Base-by-base conservation (phyloP, 805 yeast genomes). In the Schizosaccharomyces octosporus region DNA sequence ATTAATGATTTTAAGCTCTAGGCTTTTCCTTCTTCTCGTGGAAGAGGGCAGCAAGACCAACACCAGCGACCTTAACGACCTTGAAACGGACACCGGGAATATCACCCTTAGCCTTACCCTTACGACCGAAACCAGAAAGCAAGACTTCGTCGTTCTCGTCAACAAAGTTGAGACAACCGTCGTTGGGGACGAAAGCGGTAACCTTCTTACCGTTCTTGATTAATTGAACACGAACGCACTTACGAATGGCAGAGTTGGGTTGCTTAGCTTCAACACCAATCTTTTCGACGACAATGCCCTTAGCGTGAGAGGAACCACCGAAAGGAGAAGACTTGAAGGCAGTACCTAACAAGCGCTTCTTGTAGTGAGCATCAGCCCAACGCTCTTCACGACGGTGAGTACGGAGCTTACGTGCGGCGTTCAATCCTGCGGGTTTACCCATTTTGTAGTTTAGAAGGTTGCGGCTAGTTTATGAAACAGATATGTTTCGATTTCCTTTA, bases 81-180 rank as follows among this genome's bases (percentile, higher is more conserved):
- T 93, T 93, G 88, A 93, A 93, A 86, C 99, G 93, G 76, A 93
- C 99, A 87, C 99, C 99, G 79, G 98, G 98, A 76, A 93, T 90
- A 89, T 93, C 99, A 84, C 99, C 98, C 95, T 93, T 93, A 78
- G 98, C 98, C 84, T 93, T 93, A 83, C 98, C 98, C 84, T 95
- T 93, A 82, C 97, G 88, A 87, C 99, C 99, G 88, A 93, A 93
- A 84, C 99, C 99, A 74, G 99, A 97, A 73, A 93, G 83, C 74
- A 93, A 82, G 72, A 93, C 99, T 80, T 93, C 97, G 81, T 93
- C 99, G 83, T 93, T 93, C 82, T 93, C 97, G 77, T 93, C 99
- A 73, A 93, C 97, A 72, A 84, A 93, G 93, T 93, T 93, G 79
- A 93, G 81, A 84, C 98, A 93, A 90, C 99, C 99, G 81, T 93